These are phyloP conservation scores for Rhodofomes roseus DNA, from an alignment of 1,284 basidiomycete species.

Conservation along the genomic window DNA sequence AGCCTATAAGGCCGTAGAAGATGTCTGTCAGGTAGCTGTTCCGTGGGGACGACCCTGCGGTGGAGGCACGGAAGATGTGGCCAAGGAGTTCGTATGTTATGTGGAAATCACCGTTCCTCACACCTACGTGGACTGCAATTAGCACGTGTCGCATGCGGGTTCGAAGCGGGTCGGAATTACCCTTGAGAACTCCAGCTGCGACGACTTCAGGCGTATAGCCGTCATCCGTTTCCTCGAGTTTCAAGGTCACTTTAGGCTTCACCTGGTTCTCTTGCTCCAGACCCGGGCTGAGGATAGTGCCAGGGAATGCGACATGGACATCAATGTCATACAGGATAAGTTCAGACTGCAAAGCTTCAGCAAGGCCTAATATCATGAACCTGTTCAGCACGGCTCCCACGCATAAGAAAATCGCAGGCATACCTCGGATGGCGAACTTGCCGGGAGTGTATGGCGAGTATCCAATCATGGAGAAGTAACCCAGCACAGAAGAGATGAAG, in stretches of 20 bases:
- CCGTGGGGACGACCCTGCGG: slow-evolving; percentile 65
- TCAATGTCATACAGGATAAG: slow-evolving; percentile 75
- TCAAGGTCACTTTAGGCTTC: slow-evolving; percentile 78
- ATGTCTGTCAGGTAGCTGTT: slow-evolving; percentile 60
- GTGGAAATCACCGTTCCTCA: slow-evolving; percentile 71
- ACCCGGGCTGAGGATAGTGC: slow-evolving; percentile 82
- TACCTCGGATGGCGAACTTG: slow-evolving; percentile 88
- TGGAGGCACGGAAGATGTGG: slow-evolving; percentile 64
- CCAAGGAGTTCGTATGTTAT: slow-evolving; percentile 75
- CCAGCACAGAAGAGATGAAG: slow-evolving; percentile 81
- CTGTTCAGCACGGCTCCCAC: not conserved
- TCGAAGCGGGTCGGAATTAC: slow-evolving; percentile 30
- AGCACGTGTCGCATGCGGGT: not conserved
- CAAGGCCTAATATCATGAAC: slow-evolving; percentile 54
- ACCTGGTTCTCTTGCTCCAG: slow-evolving; percentile 77
- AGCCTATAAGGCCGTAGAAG: slow-evolving; percentile 39
- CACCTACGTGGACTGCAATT: slow-evolving; percentile 38
- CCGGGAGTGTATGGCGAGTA: slow-evolving; percentile 86
- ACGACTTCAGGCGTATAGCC: slow-evolving; percentile 66
- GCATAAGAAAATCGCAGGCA: slow-evolving; percentile 14
- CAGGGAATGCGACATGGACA: slow-evolving; percentile 87
- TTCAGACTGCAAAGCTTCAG: slow-evolving; percentile 84
- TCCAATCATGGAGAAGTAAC: slow-evolving; percentile 80
- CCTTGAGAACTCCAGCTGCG: slow-evolving; percentile 60
- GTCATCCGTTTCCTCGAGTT: slow-evolving; percentile 79